A percentile compares a stretch with the other conserved stretches of the same genome.
These are phyloP conservation scores for Goffeauzyma gilvescens DNA, from an alignment of 768 basidiomycete species.

Conservation along the genomic window DNA sequence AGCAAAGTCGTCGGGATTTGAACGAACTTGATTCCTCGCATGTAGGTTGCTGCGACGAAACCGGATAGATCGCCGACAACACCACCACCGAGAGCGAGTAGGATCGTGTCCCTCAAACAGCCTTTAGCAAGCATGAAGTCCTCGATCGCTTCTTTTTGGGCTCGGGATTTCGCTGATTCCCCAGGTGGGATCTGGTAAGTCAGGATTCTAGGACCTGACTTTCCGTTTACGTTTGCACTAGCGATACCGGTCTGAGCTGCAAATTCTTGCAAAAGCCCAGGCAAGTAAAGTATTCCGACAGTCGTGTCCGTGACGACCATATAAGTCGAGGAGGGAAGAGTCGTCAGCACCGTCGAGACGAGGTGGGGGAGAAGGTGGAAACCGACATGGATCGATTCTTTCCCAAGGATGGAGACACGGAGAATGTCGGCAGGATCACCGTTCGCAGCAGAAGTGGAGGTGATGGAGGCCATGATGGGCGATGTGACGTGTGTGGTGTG, in stretches of 20 bases:
- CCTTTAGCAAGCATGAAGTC: constrained; percentile 72
- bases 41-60: constrained; percentile 92
- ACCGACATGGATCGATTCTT: constrained; percentile 76
- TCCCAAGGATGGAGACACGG: constrained; percentile 67
- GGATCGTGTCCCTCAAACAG: constrained; percentile 81
- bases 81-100: constrained; percentile 85
- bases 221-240: constrained; percentile 13
- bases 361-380: constrained; percentile 73
- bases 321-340: constrained; percentile 64
- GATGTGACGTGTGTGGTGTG: too few species aligned
- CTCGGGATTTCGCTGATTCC: constrained; percentile 75
- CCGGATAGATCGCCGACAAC: constrained; percentile 94
- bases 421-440: constrained; percentile 44
- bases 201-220: constrained; percentile 45
- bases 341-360: constrained; percentile 45
- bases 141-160: constrained; percentile 81
- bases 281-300: constrained; percentile 62
- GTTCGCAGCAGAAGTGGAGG: too few species aligned
- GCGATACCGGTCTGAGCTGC: constrained; percentile 33
- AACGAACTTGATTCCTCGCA: constrained; percentile 87
- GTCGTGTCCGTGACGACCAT: constrained; percentile 83
- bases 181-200: constrained; percentile 67
- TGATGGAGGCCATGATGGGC: too few species aligned
- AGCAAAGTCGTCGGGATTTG: constrained; percentile 93
- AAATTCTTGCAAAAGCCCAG: constrained; percentile 51